These are phyloP conservation scores for Tetramitus jugosus DNA, from an alignment of 208 protist genomes.

Conservation along the genomic window DNA sequence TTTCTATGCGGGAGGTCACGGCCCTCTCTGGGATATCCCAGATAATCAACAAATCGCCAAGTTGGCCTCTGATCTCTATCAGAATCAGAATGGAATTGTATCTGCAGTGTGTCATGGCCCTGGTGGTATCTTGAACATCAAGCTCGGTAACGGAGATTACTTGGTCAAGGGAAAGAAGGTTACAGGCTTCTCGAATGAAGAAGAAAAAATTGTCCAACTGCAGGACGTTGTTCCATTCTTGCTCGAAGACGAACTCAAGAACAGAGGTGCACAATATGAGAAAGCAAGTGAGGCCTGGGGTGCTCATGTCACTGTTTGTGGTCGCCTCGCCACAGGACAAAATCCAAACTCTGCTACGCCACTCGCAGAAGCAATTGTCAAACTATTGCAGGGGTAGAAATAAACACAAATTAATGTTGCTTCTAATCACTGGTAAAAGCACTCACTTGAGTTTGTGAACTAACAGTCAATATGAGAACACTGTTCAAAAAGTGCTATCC, in stretches of 20 bases:
- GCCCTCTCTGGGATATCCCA: slow-evolving; percentile 7
- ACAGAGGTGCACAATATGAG: slow-evolving; percentile 14
- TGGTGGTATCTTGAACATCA: slow-evolving; percentile 24
- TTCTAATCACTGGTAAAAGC: no score
- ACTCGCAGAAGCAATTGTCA: background rate
- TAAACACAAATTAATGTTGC: no score
- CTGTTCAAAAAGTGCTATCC: no score
- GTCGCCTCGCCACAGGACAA: slow-evolving; percentile 26
- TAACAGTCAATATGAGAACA: no score
- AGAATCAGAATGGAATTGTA: background rate
- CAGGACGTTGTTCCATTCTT: slow-evolving; percentile 13
- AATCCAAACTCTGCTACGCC: slow-evolving; percentile 12
- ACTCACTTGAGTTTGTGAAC: no score
- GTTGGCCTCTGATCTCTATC: background rate
- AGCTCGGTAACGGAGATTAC: slow-evolving; percentile 17
- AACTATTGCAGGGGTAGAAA: no score
- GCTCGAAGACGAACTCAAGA: slow-evolving; percentile 26
- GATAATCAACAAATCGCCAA: background rate
- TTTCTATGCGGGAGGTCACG: slow-evolving; percentile 25
- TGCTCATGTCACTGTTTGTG: background rate
- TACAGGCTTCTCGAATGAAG: slow-evolving; percentile 38
- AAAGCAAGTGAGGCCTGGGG: slow-evolving; percentile 11
- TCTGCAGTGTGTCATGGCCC: slow-evolving; percentile 38
- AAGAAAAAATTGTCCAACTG: slow-evolving; percentile 30
- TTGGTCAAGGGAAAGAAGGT: slow-evolving; percentile 30